phyloP scores from a whole-genome alignment of 257 asterid species.

The Anisodus acutangulus region DNA sequence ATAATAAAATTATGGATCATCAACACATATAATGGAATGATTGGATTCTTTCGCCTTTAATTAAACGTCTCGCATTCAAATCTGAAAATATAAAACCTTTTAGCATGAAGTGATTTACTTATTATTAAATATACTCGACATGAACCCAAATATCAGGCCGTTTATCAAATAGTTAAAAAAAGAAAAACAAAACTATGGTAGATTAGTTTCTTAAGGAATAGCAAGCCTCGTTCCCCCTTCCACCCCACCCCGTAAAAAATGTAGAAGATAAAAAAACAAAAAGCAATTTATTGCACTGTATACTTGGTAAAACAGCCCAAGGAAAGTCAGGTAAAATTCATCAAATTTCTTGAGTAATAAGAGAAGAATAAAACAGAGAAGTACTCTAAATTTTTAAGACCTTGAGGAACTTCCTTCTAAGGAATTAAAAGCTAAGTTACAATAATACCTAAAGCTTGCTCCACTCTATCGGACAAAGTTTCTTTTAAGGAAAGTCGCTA shows the following conservation, averaged over 20 bases:
- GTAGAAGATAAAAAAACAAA: no score
- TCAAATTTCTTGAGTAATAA: neutral
- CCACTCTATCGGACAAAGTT: neutral
- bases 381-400: neutral
- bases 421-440: neutral
- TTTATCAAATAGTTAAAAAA: no score
- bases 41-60: neutral
- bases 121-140: neutral
- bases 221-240: no score
- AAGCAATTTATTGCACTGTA: no score
- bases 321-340: neutral
- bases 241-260: no score
- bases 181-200: neutral
- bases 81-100: no score
- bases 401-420: neutral
- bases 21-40: no score
- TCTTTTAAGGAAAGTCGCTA: neutral
- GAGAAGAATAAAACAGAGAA: neutral
- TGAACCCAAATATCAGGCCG: neutral
- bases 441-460: neutral
- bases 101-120: neutral
- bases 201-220: neutral
- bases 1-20: no score
- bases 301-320: neutral
- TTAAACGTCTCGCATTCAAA: no score